phyloP scores from a whole-genome alignment of 331 rosid genomes.

The Phaseolus coccineus region DNA sequence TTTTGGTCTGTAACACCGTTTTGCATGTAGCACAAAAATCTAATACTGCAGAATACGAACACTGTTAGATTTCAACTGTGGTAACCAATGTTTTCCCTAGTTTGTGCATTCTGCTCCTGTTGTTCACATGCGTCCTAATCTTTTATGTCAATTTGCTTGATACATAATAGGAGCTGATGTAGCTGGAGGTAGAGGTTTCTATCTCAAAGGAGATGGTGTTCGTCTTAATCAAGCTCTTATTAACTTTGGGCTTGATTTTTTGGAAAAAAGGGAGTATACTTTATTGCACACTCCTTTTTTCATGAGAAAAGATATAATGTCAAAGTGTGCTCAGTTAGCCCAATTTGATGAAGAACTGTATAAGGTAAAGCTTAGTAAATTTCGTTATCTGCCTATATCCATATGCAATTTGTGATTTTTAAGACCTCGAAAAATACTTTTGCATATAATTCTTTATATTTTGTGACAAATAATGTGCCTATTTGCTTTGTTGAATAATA shows the following conservation, averaged over 20 bases:
- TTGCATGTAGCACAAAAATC: neutral
- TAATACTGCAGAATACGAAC: neutral
- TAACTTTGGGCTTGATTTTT: slow-evolving; percentile 84
- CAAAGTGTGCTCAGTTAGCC: slow-evolving; percentile 96
- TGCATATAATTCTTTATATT: neutral
- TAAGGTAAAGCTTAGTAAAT: slow-evolving; percentile 60
- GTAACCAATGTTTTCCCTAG: neutral
- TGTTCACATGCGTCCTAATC: slow-evolving; percentile 1
- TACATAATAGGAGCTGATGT: slow-evolving; percentile 76
- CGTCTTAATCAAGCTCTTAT: slow-evolving; percentile 95
- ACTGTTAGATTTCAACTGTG: slow-evolving; percentile 7
- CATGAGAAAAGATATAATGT: slow-evolving; percentile 94
- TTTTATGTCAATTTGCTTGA: slow-evolving; percentile 43
- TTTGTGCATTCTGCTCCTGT: neutral
- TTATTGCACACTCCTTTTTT: slow-evolving; percentile 90
- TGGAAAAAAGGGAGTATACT: slow-evolving; percentile 79
- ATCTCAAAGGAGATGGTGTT: slow-evolving; percentile 92
- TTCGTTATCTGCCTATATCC: slow-evolving; percentile 16
- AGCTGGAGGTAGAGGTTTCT: slow-evolving; percentile 98
- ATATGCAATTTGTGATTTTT: slow-evolving; percentile 57
- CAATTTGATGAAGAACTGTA: slow-evolving; percentile 97
- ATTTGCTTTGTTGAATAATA: slow-evolving; percentile 1
- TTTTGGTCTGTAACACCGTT: neutral
- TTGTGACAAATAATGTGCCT: neutral
- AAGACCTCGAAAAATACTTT: neutral